Base-by-base conservation (phyloP, 139 green algal genomes). In the Bryopsis sp. region DNA sequence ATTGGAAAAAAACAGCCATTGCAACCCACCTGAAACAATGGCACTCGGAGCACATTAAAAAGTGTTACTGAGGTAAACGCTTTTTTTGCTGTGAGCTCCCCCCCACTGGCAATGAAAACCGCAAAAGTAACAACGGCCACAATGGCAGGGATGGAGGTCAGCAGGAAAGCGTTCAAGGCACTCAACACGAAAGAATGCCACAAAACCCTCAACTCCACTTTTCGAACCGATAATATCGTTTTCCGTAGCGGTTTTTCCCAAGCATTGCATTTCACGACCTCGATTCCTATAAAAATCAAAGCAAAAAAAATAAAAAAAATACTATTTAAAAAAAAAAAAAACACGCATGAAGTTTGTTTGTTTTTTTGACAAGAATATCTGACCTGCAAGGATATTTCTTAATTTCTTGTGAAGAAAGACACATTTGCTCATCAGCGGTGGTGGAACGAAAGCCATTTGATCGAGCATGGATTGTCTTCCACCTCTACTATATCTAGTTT, bases 41-140 rank as follows among this genome's bases (percentile, higher is more conserved):
- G 86, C 74, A 91, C 89, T 68, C 85, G 81, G 65, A 93, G 71
- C 35, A 89, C 82, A 76, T 90, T 89, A 77, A 93, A 91, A 24
- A 93, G 83, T 28, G 86, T 84, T 1, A 92, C 72, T 7, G 83
- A 83, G 50, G 83, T 84, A 82, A 90, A 89, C 54, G 81, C 85
- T 58, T 81, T 71, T 36, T 76, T 58, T 5, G 81, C 75, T 2
- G 76, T 78, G 28, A 84, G 74, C 29, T 72, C 57, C 50, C 82
- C 67, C 11, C 79, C 78, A 35, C 77, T 59, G 28, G 79, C 61
- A 8, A 85, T 50, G 63, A 84, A 88, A 4, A 54, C 58, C 0
- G 59, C 63, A 58, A 88, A 88, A 22, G 82, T 83, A 64, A 36
- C 37, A 2, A 85, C 74, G 0, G 77, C 73, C 26, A 85, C 80